Evolutionary conservation across 2,329 filamentous ascomycete species (phyloP), one percentile per base, ranked within the genome.

Genomic region (Aspergillus intermedius): DNA sequence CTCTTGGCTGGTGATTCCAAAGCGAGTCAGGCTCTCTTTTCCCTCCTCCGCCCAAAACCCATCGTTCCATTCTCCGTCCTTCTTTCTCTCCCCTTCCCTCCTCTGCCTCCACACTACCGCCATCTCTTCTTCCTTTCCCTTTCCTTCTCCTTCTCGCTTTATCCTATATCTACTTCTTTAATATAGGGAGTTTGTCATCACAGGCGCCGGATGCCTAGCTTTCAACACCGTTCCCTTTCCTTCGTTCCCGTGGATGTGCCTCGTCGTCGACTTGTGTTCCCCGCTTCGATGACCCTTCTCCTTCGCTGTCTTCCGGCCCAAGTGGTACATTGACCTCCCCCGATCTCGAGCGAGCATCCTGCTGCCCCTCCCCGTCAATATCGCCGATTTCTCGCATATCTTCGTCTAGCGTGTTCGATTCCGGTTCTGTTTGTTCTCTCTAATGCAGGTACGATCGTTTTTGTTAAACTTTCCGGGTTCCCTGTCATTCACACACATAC

Each of bases 271-370:
- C 54, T 49, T 52, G 54, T 58, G 45, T 57, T 56, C 60, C 67
- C 66, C 67, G 68, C 65, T 68, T 70, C 67, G 61, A 72, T 72
- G 69, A 66, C 58, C 63, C 51, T 61, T 58, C 58, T 54, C 56
- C 56, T 57, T 53, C 52, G 51, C 54, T 56, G 53, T 59, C 55
- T 55, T 59, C 56, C 60, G 61, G 62, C 57, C 61, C 60, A 59
- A 60, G 64, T 64, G 64, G 61, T 68, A 65, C 60, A 64, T 61
- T 65, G 63, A 67, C 62, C 58, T 59, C 59, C 53, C 59, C 53
- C 53, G 55, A 30, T 30, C 54, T 55, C 57, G 57, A 53, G 56
- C 54, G 53, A 55, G 49, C 50, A 49, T 54, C 41, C 48, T 47
- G 48, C 55, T 54, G 51, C 19, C 37, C 58, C 55, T 51, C 55